These are phyloP conservation scores for Phlyctochytrium planicorne DNA, from an alignment of 192 early-diverging fungal species.

Conservation along the genomic window DNA sequence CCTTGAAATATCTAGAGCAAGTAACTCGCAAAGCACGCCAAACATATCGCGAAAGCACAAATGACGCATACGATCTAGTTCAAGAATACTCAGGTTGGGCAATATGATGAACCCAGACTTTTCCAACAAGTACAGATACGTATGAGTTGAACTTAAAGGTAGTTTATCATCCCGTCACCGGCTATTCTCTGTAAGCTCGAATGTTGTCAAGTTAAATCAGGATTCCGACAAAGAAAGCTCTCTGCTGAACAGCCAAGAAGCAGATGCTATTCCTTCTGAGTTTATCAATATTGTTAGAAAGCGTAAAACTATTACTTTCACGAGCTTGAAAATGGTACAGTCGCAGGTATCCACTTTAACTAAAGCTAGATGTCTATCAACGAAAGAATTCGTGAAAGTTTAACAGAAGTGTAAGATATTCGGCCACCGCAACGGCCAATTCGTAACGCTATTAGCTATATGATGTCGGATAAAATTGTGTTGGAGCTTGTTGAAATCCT, in stretches of 20 bases:
- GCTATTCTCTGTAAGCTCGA: too few species aligned
- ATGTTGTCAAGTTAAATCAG: slow-evolving; percentile 40
- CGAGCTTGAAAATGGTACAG: slow-evolving; percentile 63
- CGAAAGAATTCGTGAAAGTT: slow-evolving; percentile 73
- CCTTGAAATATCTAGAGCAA: too few species aligned
- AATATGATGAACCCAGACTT: too few species aligned
- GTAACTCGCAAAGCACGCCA: too few species aligned
- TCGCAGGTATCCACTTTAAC: background rate
- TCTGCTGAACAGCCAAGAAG: too few species aligned
- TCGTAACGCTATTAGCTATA: slow-evolving; percentile 16
- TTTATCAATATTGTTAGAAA: slow-evolving; percentile 76
- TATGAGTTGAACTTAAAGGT: too few species aligned
- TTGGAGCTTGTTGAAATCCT: slow-evolving; percentile 52
- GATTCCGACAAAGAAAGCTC: slow-evolving; percentile 28
- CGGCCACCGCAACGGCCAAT: background rate
- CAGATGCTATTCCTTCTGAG: slow-evolving; percentile 65
- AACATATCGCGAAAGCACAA: slow-evolving; percentile 72
- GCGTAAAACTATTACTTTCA: slow-evolving; percentile 63
- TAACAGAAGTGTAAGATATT: slow-evolving; percentile 68
- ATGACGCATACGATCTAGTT: slow-evolving; percentile 70
- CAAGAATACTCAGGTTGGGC: too few species aligned
- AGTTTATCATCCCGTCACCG: too few species aligned
- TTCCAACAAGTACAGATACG: too few species aligned
- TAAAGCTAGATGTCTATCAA: slow-evolving; percentile 72
- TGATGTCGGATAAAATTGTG: slow-evolving; percentile 46